phyloP scores from a whole-genome alignment of 2,329 filamentous ascomycete genomes.

The Fonsecaea nubica region DNA sequence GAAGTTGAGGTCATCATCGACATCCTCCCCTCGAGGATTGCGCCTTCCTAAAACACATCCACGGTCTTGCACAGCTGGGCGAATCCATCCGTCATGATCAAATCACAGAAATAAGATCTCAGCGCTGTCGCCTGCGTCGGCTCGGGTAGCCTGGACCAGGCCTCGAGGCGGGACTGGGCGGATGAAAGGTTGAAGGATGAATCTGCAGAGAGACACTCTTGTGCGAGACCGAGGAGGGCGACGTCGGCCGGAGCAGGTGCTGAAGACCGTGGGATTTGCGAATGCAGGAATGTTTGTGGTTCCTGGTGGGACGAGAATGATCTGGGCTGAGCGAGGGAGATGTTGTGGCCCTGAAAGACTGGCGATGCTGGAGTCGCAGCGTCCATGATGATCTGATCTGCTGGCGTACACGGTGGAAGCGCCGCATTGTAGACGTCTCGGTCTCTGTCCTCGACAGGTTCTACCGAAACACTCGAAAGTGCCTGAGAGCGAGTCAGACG shows the following conservation, averaged over 20 bases:
- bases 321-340: not conserved
- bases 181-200: slow-evolving; percentile 7
- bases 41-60: slow-evolving; percentile 47
- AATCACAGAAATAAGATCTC: slow-evolving; percentile 50
- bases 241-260: not conserved
- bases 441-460: not conserved
- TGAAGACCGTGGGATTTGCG: not conserved
- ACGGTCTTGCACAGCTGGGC: slow-evolving; percentile 50
- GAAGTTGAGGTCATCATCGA: not conserved
- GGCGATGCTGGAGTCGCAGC: slow-evolving; percentile 27
- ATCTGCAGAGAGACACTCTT: slow-evolving; percentile 10
- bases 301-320: not conserved
- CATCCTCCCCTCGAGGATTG: slow-evolving; percentile 23
- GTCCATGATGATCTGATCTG: slow-evolving; percentile 28
- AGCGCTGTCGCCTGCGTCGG: slow-evolving; percentile 12
- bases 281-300: not conserved
- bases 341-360: not conserved
- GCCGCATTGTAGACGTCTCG: not conserved
- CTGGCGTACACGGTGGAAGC: slow-evolving; percentile 29
- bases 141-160: slow-evolving; percentile 13
- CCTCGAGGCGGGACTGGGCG: slow-evolving; percentile 12
- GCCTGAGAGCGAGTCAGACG: slow-evolving; percentile 19
- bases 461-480: not conserved
- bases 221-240: slow-evolving; percentile 12
- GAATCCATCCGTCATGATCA: slow-evolving; percentile 52